Evolutionary conservation across 768 basidiomycete genomes (phyloP).

Genomic region (Trametes meyenii): DNA sequence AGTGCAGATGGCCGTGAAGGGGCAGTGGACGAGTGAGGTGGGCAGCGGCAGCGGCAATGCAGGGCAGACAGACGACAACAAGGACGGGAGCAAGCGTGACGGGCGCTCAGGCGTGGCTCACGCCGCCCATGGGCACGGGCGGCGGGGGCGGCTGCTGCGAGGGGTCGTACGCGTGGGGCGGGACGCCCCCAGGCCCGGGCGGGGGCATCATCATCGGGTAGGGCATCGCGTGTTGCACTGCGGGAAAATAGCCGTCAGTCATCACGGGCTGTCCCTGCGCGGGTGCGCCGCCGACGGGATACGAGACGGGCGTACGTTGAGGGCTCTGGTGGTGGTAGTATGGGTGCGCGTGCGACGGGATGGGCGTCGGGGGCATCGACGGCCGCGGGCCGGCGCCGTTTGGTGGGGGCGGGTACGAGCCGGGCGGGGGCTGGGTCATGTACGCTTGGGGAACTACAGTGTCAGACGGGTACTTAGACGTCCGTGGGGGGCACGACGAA

Average conservation of each 20-base stretch:
- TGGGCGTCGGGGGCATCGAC: constrained; percentile 91
- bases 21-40: constrained; percentile 1
- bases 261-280: constrained; percentile 17
- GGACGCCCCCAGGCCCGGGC: constrained; percentile 63
- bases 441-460: constrained; percentile 68
- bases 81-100: neutral
- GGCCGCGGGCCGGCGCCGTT: constrained; percentile 80
- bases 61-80: neutral
- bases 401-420: constrained; percentile 76
- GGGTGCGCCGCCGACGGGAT: constrained; percentile 20
- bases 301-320: constrained; percentile 59
- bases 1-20: neutral
- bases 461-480: constrained; percentile 5
- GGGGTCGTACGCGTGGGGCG: constrained; percentile 75
- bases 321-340: constrained; percentile 86
- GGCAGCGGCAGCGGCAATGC: constrained; percentile 12
- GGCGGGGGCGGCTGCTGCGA: constrained; percentile 51
- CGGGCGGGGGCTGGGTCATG: constrained; percentile 79
- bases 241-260: constrained; percentile 24
- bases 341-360: constrained; percentile 82
- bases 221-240: constrained; percentile 85
- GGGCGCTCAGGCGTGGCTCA: constrained; percentile 48
- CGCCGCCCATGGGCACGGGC: constrained; percentile 76
- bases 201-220: constrained; percentile 95
- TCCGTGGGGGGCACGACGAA: neutral